Evolutionary conservation across 169 alveolate species (phyloP).

Genomic region (Ichthyophthirius multifiliis): DNA sequence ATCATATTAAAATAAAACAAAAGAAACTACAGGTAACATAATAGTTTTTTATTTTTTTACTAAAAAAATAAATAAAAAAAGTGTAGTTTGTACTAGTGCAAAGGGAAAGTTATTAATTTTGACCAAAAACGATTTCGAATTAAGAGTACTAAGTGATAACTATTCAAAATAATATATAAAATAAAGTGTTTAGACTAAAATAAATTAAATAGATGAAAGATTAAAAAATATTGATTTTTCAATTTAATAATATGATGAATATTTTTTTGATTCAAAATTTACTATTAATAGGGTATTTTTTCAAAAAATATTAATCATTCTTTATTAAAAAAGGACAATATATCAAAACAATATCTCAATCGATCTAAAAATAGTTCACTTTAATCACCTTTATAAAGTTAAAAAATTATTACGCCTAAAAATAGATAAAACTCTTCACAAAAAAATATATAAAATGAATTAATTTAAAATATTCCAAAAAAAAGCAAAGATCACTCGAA

Average conservation of each 20-base stretch:
- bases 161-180: not conserved
- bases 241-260: not conserved
- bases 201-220: not conserved
- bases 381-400: no score
- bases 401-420: no score
- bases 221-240: not conserved
- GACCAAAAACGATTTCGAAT: not conserved
- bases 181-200: not conserved
- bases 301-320: no score
- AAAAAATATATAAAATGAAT: no score
- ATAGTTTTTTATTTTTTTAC: not conserved
- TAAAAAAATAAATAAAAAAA: no score
- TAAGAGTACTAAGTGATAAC: not conserved
- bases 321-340: no score
- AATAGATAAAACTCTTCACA: no score
- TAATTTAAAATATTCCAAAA: no score
- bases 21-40: no score
- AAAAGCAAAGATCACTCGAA: no score
- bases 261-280: not conserved
- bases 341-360: no score
- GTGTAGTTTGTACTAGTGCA: not conserved
- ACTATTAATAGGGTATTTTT: not conserved
- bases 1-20: not conserved
- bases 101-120: not conserved
- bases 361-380: no score